These are phyloP conservation scores for Vigna radiata DNA, from an alignment of 306 rosid species.

Conservation along the genomic window DNA sequence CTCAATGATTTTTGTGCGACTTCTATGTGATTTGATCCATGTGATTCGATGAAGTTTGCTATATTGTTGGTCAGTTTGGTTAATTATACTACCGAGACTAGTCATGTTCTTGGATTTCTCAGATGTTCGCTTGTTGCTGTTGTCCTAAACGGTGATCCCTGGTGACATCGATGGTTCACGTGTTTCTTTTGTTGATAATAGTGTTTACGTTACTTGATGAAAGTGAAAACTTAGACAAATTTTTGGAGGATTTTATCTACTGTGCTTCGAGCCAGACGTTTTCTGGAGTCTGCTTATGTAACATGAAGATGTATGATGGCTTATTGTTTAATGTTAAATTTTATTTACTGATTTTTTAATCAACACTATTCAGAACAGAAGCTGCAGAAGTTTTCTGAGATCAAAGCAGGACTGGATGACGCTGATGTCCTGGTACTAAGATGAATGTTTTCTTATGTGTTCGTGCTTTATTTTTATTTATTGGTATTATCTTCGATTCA, in stretches of 20 bases:
- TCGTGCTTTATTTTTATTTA: background rate
- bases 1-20: background rate
- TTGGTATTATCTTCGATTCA: constrained; percentile 9
- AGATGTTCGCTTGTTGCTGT: background rate
- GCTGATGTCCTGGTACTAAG: constrained; percentile 77
- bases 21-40: constrained; percentile 15
- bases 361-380: constrained; percentile 65
- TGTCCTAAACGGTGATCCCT: constrained; percentile 10
- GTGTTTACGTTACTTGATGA: background rate
- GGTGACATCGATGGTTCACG: background rate
- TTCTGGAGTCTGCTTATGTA: constrained; percentile 31
- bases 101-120: background rate
- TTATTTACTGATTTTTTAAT: constrained; percentile 34
- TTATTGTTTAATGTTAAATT: background rate
- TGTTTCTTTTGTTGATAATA: constrained; percentile 33
- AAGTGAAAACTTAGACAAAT: background rate
- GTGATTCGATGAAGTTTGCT: constrained; percentile 11
- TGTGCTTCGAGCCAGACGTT: constrained; percentile 29
- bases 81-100: constrained; percentile 5
- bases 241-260: constrained; percentile 23
- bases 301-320: constrained; percentile 21
- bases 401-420: constrained; percentile 76
- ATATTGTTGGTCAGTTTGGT: constrained; percentile 13
- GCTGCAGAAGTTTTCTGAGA: constrained; percentile 72
- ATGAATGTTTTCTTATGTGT: constrained; percentile 6